A percentile compares a stretch with the other conserved stretches of the same genome.
Conservation (phyloP, 1,284 basidiomycete species). For the Abortiporus biennis region DNA sequence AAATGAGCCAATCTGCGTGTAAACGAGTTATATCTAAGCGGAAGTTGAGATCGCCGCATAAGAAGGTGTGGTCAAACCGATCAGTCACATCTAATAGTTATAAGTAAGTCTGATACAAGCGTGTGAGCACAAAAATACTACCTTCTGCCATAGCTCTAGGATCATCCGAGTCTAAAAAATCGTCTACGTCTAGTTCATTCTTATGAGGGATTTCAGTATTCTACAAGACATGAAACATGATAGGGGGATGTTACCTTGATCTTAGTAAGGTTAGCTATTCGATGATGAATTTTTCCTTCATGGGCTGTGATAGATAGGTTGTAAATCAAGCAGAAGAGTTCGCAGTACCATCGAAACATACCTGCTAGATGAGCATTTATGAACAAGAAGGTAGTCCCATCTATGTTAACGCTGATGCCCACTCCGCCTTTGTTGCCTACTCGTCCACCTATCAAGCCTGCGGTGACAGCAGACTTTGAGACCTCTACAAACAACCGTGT, state of each 20-base stretch:
- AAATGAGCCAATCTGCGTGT: slow-evolving; percentile 63
- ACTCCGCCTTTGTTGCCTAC: slow-evolving; percentile 86
- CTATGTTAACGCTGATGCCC: slow-evolving; percentile 75
- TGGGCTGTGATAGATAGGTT: slow-evolving; percentile 47
- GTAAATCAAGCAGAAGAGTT: not conserved
- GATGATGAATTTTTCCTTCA: slow-evolving; percentile 61
- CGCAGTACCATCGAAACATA: slow-evolving; percentile 23
- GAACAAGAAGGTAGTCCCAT: slow-evolving; percentile 71
- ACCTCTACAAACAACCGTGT: slow-evolving; percentile 34
- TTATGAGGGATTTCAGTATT: slow-evolving; percentile 19
- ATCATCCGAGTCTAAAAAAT: slow-evolving; percentile 59
- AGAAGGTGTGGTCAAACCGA: slow-evolving; percentile 77
- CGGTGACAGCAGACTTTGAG: slow-evolving; percentile 70
- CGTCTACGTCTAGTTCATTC: slow-evolving; percentile 60
- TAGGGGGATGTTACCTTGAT: slow-evolving; percentile 49
- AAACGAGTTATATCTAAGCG: slow-evolving; percentile 66
- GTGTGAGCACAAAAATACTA: slow-evolving; percentile 17
- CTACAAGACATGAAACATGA: slow-evolving; percentile 3
- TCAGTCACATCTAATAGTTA: slow-evolving; percentile 64
- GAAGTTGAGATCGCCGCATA: slow-evolving; percentile 81
- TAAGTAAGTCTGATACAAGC: not conserved
- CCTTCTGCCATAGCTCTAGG: slow-evolving; percentile 63
- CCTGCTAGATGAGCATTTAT: slow-evolving; percentile 87
- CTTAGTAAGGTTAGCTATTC: slow-evolving; percentile 67
- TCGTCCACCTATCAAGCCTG: slow-evolving; percentile 82